Base-by-base conservation (phyloP, 225 moss, liverwort and hornwort species). In the Ulota crispa region DNA sequence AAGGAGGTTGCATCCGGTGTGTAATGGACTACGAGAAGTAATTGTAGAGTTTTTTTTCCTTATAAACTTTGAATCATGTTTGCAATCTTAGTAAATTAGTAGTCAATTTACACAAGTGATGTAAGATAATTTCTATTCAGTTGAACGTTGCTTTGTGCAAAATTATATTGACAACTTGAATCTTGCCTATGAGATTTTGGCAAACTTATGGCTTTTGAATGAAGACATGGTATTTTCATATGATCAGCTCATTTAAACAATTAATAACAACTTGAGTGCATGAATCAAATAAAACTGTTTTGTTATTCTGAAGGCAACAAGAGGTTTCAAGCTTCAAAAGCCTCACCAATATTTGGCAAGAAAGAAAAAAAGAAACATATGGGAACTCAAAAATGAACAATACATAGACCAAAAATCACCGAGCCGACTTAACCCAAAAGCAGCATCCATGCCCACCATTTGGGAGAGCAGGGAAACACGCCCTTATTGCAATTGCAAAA, bases 1-100 rank as follows among this genome's bases (percentile, higher is more conserved):
- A 83, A 75, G 89, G 87, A 78, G 0, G 19, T 61, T 89, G 87
- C 83, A 89, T 89, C 0, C 87, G 89, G 3, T 89, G 89, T 78
- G 87, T 89, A 27, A 85, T 89, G 89, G 89, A 89, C 16, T 89
- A 87, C 7, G 89, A 89, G 50, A 87, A 87, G 21, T 89, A 83
- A 55, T 32, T 24, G 0, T 8, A 5, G 18, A 45, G 45, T 45
- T 45, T 50, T 50, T 50, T 50, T 50, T 15, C 16, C 50, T 43
- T 13, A 13, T 13, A 13, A 43, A 4, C 43, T 43, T 12, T 43
- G 47, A 0, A 50, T 18, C 5, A 50, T 50, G 50, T 50, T 50
- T 50, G 15, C 50, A 50, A 50, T 50, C 18, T 50, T 50, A 1
- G 18, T 18, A 6, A 5, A 2, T 50, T 18, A 18, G 18, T 1